Evolutionary conservation across 2,329 filamentous ascomycete species (phyloP), one percentile per base, ranked within the genome.

Genomic region (Pleoardoris graminearum): DNA sequence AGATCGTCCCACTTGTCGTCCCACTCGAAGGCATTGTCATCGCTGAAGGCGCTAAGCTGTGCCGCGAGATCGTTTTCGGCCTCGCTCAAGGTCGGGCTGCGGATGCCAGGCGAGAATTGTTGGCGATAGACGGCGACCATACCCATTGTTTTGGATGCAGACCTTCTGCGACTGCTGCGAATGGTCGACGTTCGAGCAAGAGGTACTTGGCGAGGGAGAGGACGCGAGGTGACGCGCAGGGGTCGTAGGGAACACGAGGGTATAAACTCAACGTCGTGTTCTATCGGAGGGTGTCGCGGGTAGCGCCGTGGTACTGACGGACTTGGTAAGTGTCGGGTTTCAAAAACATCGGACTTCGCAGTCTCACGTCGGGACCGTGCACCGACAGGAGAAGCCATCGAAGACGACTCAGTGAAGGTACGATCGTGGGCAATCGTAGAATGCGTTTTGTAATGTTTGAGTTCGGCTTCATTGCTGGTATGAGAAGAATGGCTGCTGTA

Each of bases 31-130:
- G 60, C 59, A 41, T 60, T 57, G 37, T 61, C 51, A 30, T 69
- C 68, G 4, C 55, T 55, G 33, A 76, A 65, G 3, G 75, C 62
- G 43, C 57, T 57, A n/a, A 73, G 61, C 16, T 68, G 61, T 35
- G 66, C 57, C 25, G 71, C 62, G 17, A 73, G 58, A 23, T 76
- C 76, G 11, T 69, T 59, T 57, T 76, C 76, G 8, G 76, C 77
- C 61, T 80, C 73, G 53, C 76, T 79, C 42, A 79, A 63, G 1
- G 77, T 78, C n/a, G 77, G 77, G 50, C 75, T 80, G 16, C 60
- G 36, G 17, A 58, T 37, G 44, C 37, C n/a, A 47, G 41, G 23
- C 27, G 42, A 37, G 27, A 39, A 30, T 2, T 17, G 44, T 37
- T 37, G 44, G 12, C 61, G 62, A 35, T 46, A 52, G 21, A 65